A percentile compares a stretch with the other conserved stretches of the same genome.
Conservation (phyloP, 169 alveolate genomes). For the Plasmodium vinckei region DNA sequence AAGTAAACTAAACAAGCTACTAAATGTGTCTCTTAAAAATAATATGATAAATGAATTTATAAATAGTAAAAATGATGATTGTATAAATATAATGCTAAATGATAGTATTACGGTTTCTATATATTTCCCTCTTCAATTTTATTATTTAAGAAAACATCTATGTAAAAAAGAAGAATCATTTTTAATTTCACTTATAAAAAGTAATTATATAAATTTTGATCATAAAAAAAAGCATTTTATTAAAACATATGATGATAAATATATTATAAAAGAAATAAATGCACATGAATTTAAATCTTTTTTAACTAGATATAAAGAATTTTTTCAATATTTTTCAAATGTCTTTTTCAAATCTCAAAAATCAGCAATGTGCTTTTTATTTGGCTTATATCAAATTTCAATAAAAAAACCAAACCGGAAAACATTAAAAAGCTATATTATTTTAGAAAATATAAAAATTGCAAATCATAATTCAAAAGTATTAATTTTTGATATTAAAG, state of each 20-base stretch:
- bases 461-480: constrained; percentile 37
- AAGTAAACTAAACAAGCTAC: constrained; percentile 10
- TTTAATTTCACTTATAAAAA: constrained; percentile 58
- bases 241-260: constrained; percentile 67
- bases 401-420: constrained; percentile 41
- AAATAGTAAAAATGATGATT: constrained; percentile 51
- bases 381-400: constrained; percentile 61
- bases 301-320: constrained; percentile 57
- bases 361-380: constrained; percentile 49
- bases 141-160: constrained; percentile 50
- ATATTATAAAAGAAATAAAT: constrained; percentile 71
- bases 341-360: constrained; percentile 39
- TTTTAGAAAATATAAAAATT: constrained; percentile 69
- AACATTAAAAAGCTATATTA: constrained; percentile 49
- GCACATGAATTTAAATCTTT: constrained; percentile 65
- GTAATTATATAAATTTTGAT: constrained; percentile 69
- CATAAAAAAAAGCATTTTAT: constrained; percentile 51
- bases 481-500: constrained; percentile 75
- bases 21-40: constrained; percentile 2
- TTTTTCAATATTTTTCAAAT: constrained; percentile 66
- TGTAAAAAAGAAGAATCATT: constrained; percentile 36
- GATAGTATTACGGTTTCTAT: constrained; percentile 34
- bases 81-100: constrained; percentile 5
- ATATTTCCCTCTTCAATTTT: constrained; percentile 68
- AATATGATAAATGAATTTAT: constrained; percentile 9